phyloP scores from a whole-genome alignment of 192 early-diverging fungal genomes.

The Coemansia sp. region DNA sequence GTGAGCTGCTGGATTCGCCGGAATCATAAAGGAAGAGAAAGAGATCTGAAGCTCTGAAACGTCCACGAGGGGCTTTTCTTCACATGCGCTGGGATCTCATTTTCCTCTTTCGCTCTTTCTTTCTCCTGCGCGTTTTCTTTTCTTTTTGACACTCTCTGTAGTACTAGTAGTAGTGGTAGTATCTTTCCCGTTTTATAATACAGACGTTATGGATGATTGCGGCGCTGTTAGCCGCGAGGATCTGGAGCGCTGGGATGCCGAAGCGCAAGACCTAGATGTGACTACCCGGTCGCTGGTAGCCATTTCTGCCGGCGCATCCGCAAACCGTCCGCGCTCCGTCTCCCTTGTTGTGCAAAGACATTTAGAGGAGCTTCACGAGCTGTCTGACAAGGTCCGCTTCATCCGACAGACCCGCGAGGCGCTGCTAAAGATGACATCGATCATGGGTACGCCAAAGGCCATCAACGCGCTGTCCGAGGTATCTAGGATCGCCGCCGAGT shows the following conservation, averaged over 20 bases:
- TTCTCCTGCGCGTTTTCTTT: background rate
- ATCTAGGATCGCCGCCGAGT: constrained; percentile 9
- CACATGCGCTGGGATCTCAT: background rate
- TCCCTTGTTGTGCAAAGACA: constrained; percentile 11
- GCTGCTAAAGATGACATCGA: constrained; percentile 37
- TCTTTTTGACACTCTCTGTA: background rate
- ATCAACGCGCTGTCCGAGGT: constrained; percentile 35
- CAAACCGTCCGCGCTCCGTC: constrained; percentile 19
- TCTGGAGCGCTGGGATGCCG: constrained; percentile 13
- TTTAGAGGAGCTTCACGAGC: constrained; percentile 12
- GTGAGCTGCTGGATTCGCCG: background rate
- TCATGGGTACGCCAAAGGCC: constrained; percentile 34
- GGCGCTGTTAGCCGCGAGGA: background rate
- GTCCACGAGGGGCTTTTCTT: background rate
- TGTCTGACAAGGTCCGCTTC: constrained; percentile 16
- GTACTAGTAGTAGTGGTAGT: too few species aligned
- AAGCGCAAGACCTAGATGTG: constrained; percentile 13
- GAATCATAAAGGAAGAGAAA: background rate
- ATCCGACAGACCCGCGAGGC: constrained; percentile 35
- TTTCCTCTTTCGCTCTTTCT: background rate
- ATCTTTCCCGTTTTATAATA: background rate
- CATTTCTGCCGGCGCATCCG: constrained; percentile 17
- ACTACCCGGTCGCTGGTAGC: constrained; percentile 21
- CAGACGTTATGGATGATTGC: background rate
- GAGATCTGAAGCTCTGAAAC: background rate